Conservation (phyloP, 179 eudicot genomes). For the Silene vulgaris region DNA sequence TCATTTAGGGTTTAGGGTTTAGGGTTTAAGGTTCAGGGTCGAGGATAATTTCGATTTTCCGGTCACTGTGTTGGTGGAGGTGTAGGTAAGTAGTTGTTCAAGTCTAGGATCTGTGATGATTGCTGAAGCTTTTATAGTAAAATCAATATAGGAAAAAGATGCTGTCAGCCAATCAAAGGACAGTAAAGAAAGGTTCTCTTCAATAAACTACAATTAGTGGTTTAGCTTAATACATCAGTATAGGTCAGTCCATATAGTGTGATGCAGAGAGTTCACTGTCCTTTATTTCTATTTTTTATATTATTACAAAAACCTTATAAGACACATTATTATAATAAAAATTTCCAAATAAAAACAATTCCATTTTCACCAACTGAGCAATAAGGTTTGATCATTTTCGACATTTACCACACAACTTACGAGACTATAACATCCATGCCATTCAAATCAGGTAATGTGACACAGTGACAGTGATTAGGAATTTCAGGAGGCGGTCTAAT, state of each 20-base stretch:
- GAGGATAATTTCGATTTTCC: neutral
- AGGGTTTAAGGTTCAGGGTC: conserved; percentile 3
- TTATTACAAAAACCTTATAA: too few relatives aligned
- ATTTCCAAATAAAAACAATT: too few relatives aligned
- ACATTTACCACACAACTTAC: too few relatives aligned
- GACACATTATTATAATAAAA: too few relatives aligned
- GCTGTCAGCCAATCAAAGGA: conserved; percentile 34
- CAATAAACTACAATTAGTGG: conserved; percentile 11
- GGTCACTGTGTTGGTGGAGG: conserved; percentile 6
- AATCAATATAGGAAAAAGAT: conserved; percentile 11
- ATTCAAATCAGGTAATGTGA: too few relatives aligned
- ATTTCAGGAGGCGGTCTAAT: neutral
- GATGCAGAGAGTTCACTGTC: neutral
- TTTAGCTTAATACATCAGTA: conserved; percentile 14
- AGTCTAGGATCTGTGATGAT: conserved; percentile 11
- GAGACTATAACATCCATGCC: too few relatives aligned
- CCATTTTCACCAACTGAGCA: too few relatives aligned
- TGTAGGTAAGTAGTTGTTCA: conserved; percentile 16
- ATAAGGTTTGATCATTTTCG: too few relatives aligned
- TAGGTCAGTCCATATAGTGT: conserved; percentile 7
- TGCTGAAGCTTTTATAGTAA: conserved; percentile 28
- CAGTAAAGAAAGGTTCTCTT: conserved; percentile 16
- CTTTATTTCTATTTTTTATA: neutral
- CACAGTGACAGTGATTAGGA: neutral
- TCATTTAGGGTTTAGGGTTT: neutral